Evolutionary conservation across 2,329 filamentous ascomycete species (phyloP).

Genomic region (Fusarium nodosum): DNA sequence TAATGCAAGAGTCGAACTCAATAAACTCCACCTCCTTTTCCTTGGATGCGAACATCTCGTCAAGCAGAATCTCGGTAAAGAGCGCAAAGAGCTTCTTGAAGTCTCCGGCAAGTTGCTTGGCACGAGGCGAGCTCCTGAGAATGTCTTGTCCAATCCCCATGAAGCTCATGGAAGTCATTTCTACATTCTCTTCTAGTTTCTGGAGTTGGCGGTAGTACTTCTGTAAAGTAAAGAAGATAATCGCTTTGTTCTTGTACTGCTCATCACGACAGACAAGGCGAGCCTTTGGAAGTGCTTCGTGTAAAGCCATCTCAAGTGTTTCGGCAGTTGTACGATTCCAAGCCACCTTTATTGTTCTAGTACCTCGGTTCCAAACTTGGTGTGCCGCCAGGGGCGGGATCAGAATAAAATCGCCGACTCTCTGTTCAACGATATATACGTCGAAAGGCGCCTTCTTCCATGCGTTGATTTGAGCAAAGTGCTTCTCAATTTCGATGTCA

Average conservation of each 20-base stretch:
- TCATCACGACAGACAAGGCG: constrained; percentile 95
- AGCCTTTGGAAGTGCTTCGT: constrained; percentile 89
- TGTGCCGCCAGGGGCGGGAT: constrained; percentile 94
- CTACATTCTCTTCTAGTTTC: constrained; percentile 64
- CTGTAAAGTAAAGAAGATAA: constrained; percentile 86
- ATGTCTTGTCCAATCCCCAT: constrained; percentile 64
- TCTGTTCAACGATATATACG: constrained; percentile 93
- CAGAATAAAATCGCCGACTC: constrained; percentile 89
- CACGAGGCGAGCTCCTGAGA: constrained; percentile 58
- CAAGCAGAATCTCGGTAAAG: constrained; percentile 82
- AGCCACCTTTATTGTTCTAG: constrained; percentile 95
- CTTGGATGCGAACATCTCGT: constrained; percentile 84
- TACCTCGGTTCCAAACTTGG: constrained; percentile 98
- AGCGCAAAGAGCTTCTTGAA: constrained; percentile 85
- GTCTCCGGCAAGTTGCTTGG: constrained; percentile 82
- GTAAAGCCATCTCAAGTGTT: constrained; percentile 86
- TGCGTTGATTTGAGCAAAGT: constrained; percentile 94
- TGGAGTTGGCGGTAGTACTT: constrained; percentile 79
- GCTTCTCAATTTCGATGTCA: constrained; percentile 95
- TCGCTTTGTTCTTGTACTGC: constrained; percentile 98
- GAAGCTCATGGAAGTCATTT: constrained; percentile 61
- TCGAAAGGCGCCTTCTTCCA: constrained; percentile 96
- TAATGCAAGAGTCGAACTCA: constrained; percentile 89
- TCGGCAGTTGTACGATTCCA: constrained; percentile 97
- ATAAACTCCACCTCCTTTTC: constrained; percentile 81